Conservation (phyloP, 805 yeast species). For the Jamesozyma piceae region DNA sequence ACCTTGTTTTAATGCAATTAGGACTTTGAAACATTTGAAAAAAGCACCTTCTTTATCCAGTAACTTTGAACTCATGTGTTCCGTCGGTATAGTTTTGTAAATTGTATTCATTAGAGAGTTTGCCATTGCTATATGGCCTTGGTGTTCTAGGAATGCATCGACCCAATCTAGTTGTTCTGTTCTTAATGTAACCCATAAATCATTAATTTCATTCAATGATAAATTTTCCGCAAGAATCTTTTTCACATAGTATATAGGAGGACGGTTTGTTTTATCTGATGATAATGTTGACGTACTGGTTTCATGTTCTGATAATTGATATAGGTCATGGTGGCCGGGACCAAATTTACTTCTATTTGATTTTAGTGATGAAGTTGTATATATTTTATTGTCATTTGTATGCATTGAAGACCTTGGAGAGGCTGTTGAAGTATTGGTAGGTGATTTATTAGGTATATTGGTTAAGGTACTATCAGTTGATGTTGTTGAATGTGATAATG, state of each 20-base stretch:
- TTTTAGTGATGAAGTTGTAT: background rate
- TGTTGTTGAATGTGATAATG: background rate
- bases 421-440: background rate
- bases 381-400: background rate
- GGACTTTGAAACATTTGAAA: slow-evolving; percentile 66
- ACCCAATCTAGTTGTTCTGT: slow-evolving; percentile 88
- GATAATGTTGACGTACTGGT: slow-evolving; percentile 16
- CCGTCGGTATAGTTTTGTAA: slow-evolving; percentile 20
- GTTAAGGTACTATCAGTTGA: background rate
- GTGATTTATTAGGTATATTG: background rate
- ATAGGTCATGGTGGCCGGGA: background rate
- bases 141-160: slow-evolving; percentile 58
- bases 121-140: slow-evolving; percentile 74
- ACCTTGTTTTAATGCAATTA: slow-evolving; percentile 23
- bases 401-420: background rate
- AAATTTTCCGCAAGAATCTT: slow-evolving; percentile 62
- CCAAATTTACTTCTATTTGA: background rate
- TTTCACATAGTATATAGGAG: slow-evolving; percentile 72
- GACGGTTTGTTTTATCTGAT: slow-evolving; percentile 30
- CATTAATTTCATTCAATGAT: slow-evolving; percentile 60
- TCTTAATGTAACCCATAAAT: slow-evolving; percentile 82
- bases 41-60: slow-evolving; percentile 66
- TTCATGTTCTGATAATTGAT: slow-evolving; percentile 12
- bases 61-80: slow-evolving; percentile 34
- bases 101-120: slow-evolving; percentile 48